Base-by-base conservation (phyloP, 495 filamentous ascomycete species). In the Trichoderma erinaceum region DNA sequence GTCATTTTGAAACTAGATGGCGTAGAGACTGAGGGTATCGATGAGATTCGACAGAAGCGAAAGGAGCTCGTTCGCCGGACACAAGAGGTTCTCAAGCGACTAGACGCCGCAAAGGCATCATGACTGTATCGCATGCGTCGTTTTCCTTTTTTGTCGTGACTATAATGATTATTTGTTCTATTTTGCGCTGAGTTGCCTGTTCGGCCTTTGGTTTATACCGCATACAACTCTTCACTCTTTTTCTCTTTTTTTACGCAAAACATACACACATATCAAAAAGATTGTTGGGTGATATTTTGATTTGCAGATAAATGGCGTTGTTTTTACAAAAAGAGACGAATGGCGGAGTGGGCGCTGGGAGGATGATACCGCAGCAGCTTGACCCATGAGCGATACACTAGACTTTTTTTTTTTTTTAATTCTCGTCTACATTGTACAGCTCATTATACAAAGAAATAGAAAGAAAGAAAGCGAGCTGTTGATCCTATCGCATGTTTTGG, bases 1-100 rank as follows among this genome's bases (percentile, higher is more conserved):
- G 84, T 94, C 8, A 70, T 97, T 68, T 71, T 99, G 71, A 97
- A 96, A 78, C 81, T 94, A 32, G 93, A 97, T 79, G 88, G 83
- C 16, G 88, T 97, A 32, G 91, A 94, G 67, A 89, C 87, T 3
- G 85, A 88, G 23, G 87, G 85, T 7, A 84, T 94, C 71, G 81
- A 77, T 23, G 85, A 84, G 11, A 84, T 86, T 46, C 84, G 93
- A 58, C 80, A 79, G 58, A 84, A 82, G 72, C 83, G 93, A 72
- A 90, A 89, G 75, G 90, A 88, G 8, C 78, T 97, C 32, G 90
- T 97, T 56, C 86, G 80, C 69, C 86, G 92, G 73, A 87, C 89
- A 6, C 92, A 96, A 75, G 82, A 75, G 18, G 74, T 85, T 13
- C 75, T 96, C 65, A 87, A 82, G 71, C 78, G 77, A 32, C 72